These are phyloP conservation scores for Coniochaeta ligniaria DNA, from an alignment of 2,329 filamentous ascomycete species.

Conservation along the genomic window DNA sequence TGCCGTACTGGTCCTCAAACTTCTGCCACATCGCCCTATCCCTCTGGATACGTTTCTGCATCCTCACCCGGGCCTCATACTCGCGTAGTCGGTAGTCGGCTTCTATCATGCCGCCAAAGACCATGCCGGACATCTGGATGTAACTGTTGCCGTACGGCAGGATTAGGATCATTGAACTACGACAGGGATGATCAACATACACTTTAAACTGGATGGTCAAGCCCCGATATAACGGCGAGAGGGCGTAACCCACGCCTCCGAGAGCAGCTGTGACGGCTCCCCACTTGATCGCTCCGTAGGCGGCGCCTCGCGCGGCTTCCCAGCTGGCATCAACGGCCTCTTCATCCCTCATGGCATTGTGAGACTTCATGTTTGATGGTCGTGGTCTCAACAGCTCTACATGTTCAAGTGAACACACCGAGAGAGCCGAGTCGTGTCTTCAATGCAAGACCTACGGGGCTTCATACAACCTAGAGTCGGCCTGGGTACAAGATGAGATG, in stretches of 20 bases:
- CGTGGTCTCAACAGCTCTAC: constrained; percentile 5
- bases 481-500: neutral
- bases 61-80: constrained; percentile 59
- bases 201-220: constrained; percentile 72
- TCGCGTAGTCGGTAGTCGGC: constrained; percentile 61
- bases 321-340: constrained; percentile 65
- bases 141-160: constrained; percentile 43
- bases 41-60: constrained; percentile 54
- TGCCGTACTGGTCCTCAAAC: constrained; percentile 54
- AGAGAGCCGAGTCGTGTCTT: neutral
- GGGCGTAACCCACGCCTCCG: constrained; percentile 52
- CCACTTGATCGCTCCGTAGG: constrained; percentile 64
- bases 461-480: neutral
- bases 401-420: neutral
- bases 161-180: neutral
- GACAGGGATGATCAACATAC: constrained; percentile 35
- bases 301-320: constrained; percentile 62
- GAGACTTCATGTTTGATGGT: constrained; percentile 17
- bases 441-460: neutral
- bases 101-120: constrained; percentile 70
- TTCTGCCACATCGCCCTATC: constrained; percentile 63
- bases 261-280: constrained; percentile 58
- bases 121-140: constrained; percentile 80
- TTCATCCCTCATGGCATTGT: constrained; percentile 53
- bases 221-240: constrained; percentile 66